Evolutionary conservation across 257 asterid species (phyloP).

Genomic region (Buddleja alternifolia): DNA sequence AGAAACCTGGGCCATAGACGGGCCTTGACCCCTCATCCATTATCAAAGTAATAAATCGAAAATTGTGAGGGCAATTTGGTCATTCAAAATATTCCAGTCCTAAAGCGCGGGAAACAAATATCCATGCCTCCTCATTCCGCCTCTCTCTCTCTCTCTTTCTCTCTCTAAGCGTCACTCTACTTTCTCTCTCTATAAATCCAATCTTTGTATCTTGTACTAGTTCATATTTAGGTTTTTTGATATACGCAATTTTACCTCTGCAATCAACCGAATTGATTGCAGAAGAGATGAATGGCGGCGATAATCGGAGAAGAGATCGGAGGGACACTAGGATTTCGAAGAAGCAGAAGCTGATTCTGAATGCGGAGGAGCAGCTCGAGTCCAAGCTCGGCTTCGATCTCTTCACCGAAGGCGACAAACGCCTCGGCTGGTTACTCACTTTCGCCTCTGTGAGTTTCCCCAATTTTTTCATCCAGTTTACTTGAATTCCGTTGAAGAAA

Average conservation of each 20-base stretch:
- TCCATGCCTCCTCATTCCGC: background rate
- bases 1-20: no score
- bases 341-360: constrained; percentile 82
- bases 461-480: constrained; percentile 11
- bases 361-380: constrained; percentile 93
- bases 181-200: constrained; percentile 11
- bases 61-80: constrained; percentile 20
- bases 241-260: background rate
- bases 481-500: background rate
- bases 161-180: background rate
- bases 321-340: constrained; percentile 76
- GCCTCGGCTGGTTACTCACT: constrained; percentile 98
- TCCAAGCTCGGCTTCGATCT: constrained; percentile 80
- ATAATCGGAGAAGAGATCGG: constrained; percentile 69
- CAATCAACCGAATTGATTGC: background rate
- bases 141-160: background rate
- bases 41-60: background rate
- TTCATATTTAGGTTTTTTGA: background rate
- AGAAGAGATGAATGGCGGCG: constrained; percentile 57
- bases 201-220: background rate
- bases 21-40: no score
- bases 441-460: constrained; percentile 65
- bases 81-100: background rate
- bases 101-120: constrained; percentile 35
- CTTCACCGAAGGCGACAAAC: constrained; percentile 89